Conservation (phyloP, 148 eudicot genomes). For the Cornus kousa region DNA sequence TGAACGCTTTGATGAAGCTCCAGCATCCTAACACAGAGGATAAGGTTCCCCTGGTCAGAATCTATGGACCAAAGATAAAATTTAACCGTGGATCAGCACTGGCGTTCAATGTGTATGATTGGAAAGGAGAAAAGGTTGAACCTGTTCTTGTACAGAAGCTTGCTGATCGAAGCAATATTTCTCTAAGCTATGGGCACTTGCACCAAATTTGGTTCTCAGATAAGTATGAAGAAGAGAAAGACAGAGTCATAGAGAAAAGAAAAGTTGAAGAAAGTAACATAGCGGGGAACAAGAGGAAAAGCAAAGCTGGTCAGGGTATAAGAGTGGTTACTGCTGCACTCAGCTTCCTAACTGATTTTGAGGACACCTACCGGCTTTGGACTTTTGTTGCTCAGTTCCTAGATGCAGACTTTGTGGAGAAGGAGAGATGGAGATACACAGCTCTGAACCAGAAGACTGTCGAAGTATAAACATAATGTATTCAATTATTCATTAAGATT, state of each 20-base stretch:
- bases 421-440: constrained; percentile 94
- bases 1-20: constrained; percentile 73
- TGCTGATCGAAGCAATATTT: constrained; percentile 80
- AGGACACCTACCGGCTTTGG: constrained; percentile 90
- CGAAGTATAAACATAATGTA: constrained; percentile 23
- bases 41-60: constrained; percentile 53
- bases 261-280: constrained; percentile 38
- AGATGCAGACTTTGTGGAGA: constrained; percentile 99
- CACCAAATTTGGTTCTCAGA: constrained; percentile 70
- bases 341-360: constrained; percentile 76
- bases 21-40: constrained; percentile 66
- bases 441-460: constrained; percentile 72
- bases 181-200: constrained; percentile 62
- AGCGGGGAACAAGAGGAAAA: constrained; percentile 21
- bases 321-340: constrained; percentile 72
- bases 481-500: background rate
- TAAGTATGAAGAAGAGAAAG: constrained; percentile 51
- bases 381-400: constrained; percentile 80
- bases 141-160: constrained; percentile 91
- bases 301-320: constrained; percentile 24
- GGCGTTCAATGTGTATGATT: constrained; percentile 86
- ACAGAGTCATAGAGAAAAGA: constrained; percentile 36
- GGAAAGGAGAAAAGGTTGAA: constrained; percentile 89
- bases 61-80: constrained; percentile 85
- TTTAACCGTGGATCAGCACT: constrained; percentile 83